Percentiles rank a stretch among this genome's conserved stretches.
phyloP scores from a whole-genome alignment of 495 filamentous ascomycete species.

The Elaphomyces granulatus region DNA sequence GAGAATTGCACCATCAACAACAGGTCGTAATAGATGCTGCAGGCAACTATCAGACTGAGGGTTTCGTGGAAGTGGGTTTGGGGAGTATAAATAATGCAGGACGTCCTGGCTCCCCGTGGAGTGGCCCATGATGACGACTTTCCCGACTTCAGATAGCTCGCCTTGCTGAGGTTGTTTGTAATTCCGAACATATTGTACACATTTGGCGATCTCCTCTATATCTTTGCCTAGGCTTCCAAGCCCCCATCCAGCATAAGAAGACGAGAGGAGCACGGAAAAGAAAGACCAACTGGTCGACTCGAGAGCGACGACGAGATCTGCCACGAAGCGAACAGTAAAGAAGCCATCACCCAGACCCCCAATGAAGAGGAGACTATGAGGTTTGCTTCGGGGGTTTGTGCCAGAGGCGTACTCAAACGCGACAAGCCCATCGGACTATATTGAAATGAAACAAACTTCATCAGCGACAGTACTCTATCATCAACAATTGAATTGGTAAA shows the following conservation, averaged over 20 bases:
- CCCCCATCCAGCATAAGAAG: slow-evolving; percentile 62
- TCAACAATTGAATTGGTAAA: not conserved
- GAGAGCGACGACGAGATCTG: slow-evolving; percentile 38
- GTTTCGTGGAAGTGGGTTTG: slow-evolving; percentile 17
- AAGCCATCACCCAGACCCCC: slow-evolving; percentile 74
- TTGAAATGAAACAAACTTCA: not conserved
- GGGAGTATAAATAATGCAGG: slow-evolving; percentile 51
- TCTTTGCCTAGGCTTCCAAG: slow-evolving; percentile 52
- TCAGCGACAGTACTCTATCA: not conserved
- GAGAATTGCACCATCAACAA: slow-evolving; percentile 65
- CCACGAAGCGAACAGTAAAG: slow-evolving; percentile 48
- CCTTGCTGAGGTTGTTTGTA: slow-evolving; percentile 12
- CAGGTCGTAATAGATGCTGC: slow-evolving; percentile 18
- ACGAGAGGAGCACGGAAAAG: slow-evolving; percentile 44
- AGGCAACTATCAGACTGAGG: slow-evolving; percentile 13
- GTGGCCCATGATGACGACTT: slow-evolving; percentile 79
- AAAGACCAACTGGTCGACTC: slow-evolving; percentile 47
- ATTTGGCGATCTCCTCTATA: slow-evolving; percentile 52
- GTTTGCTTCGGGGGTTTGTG: slow-evolving; percentile 18
- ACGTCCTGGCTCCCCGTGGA: slow-evolving; percentile 82
- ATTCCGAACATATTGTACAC: slow-evolving; percentile 56
- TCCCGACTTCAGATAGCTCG: slow-evolving; percentile 27
- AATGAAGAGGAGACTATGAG: slow-evolving; percentile 68
- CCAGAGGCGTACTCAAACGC: slow-evolving; percentile 43
- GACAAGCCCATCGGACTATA: slow-evolving; percentile 36